phyloP scores from a whole-genome alignment of 192 early-diverging fungal species.

The Pecoramyces ruminantium region DNA sequence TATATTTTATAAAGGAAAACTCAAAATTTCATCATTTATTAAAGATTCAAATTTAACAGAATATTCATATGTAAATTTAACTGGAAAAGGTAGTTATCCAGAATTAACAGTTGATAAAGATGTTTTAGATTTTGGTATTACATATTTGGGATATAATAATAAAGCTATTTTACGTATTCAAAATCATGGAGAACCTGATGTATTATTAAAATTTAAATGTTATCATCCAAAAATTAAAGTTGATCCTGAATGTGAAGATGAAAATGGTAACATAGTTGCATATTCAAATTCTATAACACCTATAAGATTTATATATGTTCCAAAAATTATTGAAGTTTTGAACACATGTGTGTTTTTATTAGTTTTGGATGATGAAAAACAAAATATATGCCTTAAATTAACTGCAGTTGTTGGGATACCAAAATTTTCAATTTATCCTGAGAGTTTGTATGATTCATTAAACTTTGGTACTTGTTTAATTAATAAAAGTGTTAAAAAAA shows the following conservation, averaged over 20 bases:
- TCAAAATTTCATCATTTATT: background rate
- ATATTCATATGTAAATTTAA: background rate
- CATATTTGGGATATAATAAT: background rate
- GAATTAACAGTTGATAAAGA: background rate
- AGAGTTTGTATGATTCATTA: background rate
- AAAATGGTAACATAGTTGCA: background rate
- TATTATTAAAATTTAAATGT: background rate
- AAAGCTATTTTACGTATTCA: background rate
- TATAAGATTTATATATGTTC: background rate
- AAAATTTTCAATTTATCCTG: background rate
- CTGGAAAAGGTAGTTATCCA: background rate
- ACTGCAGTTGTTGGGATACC: background rate
- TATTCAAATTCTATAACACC: background rate
- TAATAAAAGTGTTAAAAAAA: slow-evolving; percentile 6
- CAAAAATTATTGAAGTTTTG: background rate
- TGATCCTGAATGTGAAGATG: background rate
- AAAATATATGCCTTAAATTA: background rate
- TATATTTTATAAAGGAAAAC: background rate
- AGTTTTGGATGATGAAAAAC: background rate
- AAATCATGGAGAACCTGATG: background rate
- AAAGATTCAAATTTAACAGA: background rate
- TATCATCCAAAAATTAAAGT: background rate
- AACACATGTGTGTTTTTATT: background rate
- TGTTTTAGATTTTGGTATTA: background rate
- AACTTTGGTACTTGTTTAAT: background rate